Base-by-base conservation (phyloP, 345 rosid species). In the Brassica juncea region DNA sequence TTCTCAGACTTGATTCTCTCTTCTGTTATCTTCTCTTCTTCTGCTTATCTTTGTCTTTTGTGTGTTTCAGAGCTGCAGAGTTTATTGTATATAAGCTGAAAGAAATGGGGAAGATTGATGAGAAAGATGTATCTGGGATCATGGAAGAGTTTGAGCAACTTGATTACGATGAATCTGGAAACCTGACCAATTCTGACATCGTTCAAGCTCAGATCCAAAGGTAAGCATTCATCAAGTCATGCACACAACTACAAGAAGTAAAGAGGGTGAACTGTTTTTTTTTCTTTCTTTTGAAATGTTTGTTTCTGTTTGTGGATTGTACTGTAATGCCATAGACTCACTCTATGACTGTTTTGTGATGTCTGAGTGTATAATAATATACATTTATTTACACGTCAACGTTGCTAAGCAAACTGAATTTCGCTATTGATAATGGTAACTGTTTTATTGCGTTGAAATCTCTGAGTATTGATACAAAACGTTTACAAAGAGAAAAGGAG, bases 71-170 rank as follows among this genome's bases (percentile, higher is more conserved):
- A 66, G 85, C 87, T 81, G 87, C 89, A 14, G 98, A 90, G 83
- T 91, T 88, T 75, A 55, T 90, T 11, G 2, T 91, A 30, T 88
- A 84, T 64, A 92, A 91, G 57, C 99, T 92, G 10, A 91, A 89
- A 82, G 98, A 94, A 84, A 91, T 88, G 92, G 97, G 94, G 32
- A 92, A 92, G 88, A 89, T 94, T 31, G 87, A 75, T 80, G 87
- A 89, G 84, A 91, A 91, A 59, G 97, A 92, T 58, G 76, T 92
- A 28, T 14, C 86, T 5, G 76, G 71, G 11, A 78, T 88, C 68
- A 74, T 89, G 89, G 85, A 92, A 57, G 94, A 91, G 85, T 87
- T 92, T 44, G 88, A 94, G 83, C 88, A 89, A 8, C 92, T 88
- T 28, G 94, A 91, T 70, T 86, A 85, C 44, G 94, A 91, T 73